Percentiles rank a stretch among this genome's conserved stretches.
Conservation (phyloP, 257 asterid genomes). For the Vinca minor region DNA sequence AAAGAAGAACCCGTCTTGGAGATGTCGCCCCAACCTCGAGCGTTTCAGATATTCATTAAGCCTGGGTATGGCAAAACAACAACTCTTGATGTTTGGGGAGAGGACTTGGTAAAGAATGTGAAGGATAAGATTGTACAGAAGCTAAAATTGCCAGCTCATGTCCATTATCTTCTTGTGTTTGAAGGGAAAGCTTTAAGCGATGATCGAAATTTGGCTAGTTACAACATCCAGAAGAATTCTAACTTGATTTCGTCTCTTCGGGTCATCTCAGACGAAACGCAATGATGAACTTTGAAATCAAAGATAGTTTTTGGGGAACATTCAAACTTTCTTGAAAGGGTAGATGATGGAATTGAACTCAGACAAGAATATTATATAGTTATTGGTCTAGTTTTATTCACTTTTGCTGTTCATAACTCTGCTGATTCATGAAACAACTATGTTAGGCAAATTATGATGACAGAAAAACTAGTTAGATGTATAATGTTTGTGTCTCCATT, state of each 20-base stretch:
- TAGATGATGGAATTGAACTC: no score
- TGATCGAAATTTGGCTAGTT: constrained; percentile 17
- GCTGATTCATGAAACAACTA: no score
- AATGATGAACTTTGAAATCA: no score
- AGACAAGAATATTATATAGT: no score
- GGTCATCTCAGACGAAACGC: no score
- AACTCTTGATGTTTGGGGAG: constrained; percentile 5
- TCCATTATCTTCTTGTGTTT: constrained; percentile 11
- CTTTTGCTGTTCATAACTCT: no score
- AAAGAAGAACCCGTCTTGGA: constrained; percentile 11
- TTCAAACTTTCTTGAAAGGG: no score
- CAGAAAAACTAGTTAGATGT: no score
- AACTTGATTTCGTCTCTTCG: constrained; percentile 1
- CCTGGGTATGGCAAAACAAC: neutral
- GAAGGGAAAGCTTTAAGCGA: constrained; percentile 14
- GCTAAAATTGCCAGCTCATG: constrained; percentile 11
- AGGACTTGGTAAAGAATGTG: constrained; percentile 5
- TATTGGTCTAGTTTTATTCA: no score
- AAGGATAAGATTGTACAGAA: constrained; percentile 13
- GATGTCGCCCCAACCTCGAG: neutral
- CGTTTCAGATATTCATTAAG: constrained; percentile 16
- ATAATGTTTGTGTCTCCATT: no score
- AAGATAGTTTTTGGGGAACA: no score
- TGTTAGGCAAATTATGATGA: no score
- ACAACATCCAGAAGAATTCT: constrained; percentile 7